Conservation (phyloP, 2,329 filamentous ascomycete genomes). For the Sporothrix variecibatus region DNA sequence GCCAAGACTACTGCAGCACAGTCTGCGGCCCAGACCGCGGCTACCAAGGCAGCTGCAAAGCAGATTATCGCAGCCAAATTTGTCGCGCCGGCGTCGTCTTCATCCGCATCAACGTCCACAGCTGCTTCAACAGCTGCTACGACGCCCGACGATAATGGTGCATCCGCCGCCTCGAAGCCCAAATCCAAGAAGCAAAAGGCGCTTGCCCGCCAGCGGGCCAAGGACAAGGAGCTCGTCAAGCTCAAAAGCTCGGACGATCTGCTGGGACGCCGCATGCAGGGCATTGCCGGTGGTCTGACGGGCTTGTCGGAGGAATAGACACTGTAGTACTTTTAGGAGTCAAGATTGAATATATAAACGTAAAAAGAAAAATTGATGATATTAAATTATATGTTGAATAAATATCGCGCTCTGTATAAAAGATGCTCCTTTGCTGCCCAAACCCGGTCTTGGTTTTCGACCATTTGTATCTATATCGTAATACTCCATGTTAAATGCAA, state of each 20-base stretch:
- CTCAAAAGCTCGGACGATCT: conserved; percentile 61
- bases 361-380: not conserved
- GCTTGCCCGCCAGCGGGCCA: conserved; percentile 35
- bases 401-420: conserved; percentile 6
- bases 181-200: conserved; percentile 38
- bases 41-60: not conserved
- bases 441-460: not conserved
- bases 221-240: conserved; percentile 49
- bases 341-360: not conserved
- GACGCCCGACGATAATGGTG: not conserved
- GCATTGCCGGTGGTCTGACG: conserved; percentile 56
- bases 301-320: conserved; percentile 47
- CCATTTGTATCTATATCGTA: not conserved
- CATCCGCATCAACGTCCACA: not conserved
- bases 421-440: not conserved
- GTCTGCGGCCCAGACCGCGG: not conserved
- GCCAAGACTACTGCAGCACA: not conserved
- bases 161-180: not conserved
- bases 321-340: too few relatives aligned
- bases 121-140: not conserved
- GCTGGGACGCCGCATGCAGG: conserved; percentile 59
- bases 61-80: not conserved
- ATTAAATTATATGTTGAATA: conserved; percentile 13
- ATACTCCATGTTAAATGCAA: conserved; percentile 15
- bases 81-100: not conserved